Conservation (phyloP, 2,329 filamentous ascomycete genomes). For the Diaporthe aspalathi region DNA sequence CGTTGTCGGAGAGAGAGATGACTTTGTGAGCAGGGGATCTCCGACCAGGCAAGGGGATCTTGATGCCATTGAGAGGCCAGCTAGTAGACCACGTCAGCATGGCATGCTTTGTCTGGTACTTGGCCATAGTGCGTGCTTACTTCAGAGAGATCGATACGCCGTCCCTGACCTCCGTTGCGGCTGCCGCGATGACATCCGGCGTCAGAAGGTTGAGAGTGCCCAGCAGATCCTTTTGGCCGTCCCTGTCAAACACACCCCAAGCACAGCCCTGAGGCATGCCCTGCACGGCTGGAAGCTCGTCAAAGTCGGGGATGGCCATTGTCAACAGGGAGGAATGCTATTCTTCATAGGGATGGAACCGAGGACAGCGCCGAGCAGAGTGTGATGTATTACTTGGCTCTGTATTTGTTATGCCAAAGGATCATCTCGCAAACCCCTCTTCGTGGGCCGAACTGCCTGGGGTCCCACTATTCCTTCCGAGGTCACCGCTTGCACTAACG, state of each 20-base stretch:
- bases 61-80: slow-evolving; percentile 57
- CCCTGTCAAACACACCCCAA: slow-evolving; percentile 65
- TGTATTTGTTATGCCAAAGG: background rate
- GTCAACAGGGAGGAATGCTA: background rate
- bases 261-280: slow-evolving; percentile 43
- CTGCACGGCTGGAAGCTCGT: slow-evolving; percentile 41
- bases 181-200: slow-evolving; percentile 54
- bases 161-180: slow-evolving; percentile 56
- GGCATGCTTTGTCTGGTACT: background rate
- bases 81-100: slow-evolving; percentile 43
- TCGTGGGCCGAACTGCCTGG: no score
- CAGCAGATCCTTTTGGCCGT: slow-evolving; percentile 60
- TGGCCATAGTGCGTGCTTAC: slow-evolving; percentile 44
- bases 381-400: no score
- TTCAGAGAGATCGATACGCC: slow-evolving; percentile 66
- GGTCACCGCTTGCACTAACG: background rate
- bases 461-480: slow-evolving; percentile 1
- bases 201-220: slow-evolving; percentile 67
- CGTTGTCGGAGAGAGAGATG: slow-evolving; percentile 48
- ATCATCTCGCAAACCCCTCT: no score
- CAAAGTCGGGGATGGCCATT: slow-evolving; percentile 37
- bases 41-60: slow-evolving; percentile 50
- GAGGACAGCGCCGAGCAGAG: no score
- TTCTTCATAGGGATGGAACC: no score
- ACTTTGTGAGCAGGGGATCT: slow-evolving; percentile 52